phyloP scores from a whole-genome alignment of 2,329 filamentous ascomycete genomes.

The Calonectria hawksworthii region DNA sequence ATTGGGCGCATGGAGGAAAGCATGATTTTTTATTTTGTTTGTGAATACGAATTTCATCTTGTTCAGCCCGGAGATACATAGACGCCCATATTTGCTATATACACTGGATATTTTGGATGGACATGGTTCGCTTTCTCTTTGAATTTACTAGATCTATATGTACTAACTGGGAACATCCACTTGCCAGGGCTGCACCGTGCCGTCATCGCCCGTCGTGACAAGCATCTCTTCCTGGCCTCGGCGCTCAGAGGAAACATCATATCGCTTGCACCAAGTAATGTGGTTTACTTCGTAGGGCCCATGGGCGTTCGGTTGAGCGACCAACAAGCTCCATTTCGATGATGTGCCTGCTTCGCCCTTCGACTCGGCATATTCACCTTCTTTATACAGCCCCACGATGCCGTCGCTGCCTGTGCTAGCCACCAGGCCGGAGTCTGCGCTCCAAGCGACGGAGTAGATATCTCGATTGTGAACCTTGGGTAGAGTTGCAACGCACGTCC shows the following conservation, averaged over 20 bases:
- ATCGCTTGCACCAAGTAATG: slow-evolving; percentile 86
- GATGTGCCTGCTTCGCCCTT: slow-evolving; percentile 21
- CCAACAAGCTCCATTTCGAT: slow-evolving; percentile 79
- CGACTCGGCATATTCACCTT: slow-evolving; percentile 54
- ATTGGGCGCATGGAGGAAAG: slow-evolving; percentile 45
- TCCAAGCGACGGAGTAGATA: slow-evolving; percentile 90
- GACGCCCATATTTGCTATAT: background rate
- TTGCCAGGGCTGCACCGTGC: slow-evolving; percentile 87
- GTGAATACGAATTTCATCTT: slow-evolving; percentile 12
- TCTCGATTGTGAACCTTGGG: slow-evolving; percentile 83
- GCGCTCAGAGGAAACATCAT: slow-evolving; percentile 72
- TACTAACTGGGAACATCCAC: slow-evolving; percentile 51
- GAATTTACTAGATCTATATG: slow-evolving; percentile 28
- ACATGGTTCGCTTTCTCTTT: slow-evolving; percentile 10
- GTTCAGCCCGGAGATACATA: background rate
- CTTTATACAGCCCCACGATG: slow-evolving; percentile 82
- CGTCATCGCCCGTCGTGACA: slow-evolving; percentile 93
- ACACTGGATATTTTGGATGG: too few species aligned
- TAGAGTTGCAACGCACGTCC: slow-evolving; percentile 82
- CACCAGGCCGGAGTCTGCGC: slow-evolving; percentile 79
- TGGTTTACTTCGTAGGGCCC: slow-evolving; percentile 97
- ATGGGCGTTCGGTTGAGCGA: slow-evolving; percentile 80
- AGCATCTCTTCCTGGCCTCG: slow-evolving; percentile 83
- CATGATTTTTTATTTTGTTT: slow-evolving; percentile 39
- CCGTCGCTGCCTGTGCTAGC: slow-evolving; percentile 94